Base-by-base conservation (phyloP, 2,329 filamentous ascomycete genomes). In the Penicillium sp. region DNA sequence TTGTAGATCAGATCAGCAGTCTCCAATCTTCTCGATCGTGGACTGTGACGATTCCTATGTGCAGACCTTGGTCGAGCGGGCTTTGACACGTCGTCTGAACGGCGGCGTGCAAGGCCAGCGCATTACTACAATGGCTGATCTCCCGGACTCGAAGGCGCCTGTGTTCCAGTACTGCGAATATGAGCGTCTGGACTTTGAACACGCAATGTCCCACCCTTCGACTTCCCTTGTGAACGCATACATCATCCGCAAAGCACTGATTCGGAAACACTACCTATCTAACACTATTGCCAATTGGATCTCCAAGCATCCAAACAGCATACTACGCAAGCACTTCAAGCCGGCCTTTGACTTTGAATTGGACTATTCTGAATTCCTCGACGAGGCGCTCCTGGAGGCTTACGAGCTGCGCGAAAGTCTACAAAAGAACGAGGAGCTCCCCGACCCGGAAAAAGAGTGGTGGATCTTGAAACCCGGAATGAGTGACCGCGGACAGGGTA, bases 391-490 rank as follows among this genome's bases (percentile, higher is more conserved):
- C 6, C 77, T 95, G 2, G 93, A 98, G 67, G 86, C 87, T 0
- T 97, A 86, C 66, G 93, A 97, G 62, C 71, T 98, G 44, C 78
- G 84, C 18, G 88, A 88, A 48, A 90, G 86, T 57, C 78, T 94
- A 67, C 79, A 80, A 29, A 76, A 76, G 39, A 95, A 95, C 58
- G 80, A 79, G 43, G 66, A 69, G 26, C 76, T 75, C 34, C 91
- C 93, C 53, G 80, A 79, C 13, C 57, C 68, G 8, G 72, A 78
- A 37, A 77, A 79, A 50, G 83, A 94, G 65, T 98, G 91, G 91
- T 98, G 93, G 93, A 97, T 98, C 56, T 69, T 98, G 50, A 98
- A 98, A 71, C 91, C 93, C 0, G 86, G 91, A 7, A 97, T 98
- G 93, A 95, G 89, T 67, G 93, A 98, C 65, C 81, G 91, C 25